A percentile compares a stretch with the other conserved stretches of the same genome.
Conservation (phyloP, 768 basidiomycete species). For the Suillus hirtellus region DNA sequence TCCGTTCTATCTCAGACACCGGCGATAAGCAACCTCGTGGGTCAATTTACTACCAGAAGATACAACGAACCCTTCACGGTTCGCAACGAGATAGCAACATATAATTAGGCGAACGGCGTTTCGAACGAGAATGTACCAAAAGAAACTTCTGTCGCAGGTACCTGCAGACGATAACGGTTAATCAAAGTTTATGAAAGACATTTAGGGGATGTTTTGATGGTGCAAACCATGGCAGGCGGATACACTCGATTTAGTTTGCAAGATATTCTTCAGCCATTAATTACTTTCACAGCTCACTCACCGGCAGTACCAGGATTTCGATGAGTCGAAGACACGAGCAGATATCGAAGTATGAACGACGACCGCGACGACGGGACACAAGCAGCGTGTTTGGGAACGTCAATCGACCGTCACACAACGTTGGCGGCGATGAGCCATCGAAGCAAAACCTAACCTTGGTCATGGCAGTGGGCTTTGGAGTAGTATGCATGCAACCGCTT, state of each 20-base stretch:
- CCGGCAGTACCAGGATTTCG: neutral
- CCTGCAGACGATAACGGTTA: neutral
- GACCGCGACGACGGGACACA: neutral
- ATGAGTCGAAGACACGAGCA: neutral
- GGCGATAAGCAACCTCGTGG: constrained; percentile 1
- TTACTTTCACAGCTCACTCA: neutral
- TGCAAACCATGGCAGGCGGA: neutral
- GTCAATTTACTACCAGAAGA: neutral
- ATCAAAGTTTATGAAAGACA: neutral
- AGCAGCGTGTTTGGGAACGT: neutral
- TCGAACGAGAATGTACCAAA: neutral
- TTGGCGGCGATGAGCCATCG: neutral
- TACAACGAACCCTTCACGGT: neutral
- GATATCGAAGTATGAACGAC: neutral
- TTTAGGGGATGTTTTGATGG: neutral
- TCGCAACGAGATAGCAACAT: constrained; percentile 1
- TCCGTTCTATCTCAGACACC: neutral
- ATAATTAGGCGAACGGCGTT: neutral
- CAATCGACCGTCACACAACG: neutral
- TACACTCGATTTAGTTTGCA: neutral
- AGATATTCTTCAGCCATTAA: neutral
- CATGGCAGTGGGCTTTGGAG: neutral
- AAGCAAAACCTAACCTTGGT: neutral
- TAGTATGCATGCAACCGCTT: neutral
- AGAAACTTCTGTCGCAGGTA: neutral